Conservation (phyloP, 1,284 basidiomycete species). For the Apiotrichum brassicae region DNA sequence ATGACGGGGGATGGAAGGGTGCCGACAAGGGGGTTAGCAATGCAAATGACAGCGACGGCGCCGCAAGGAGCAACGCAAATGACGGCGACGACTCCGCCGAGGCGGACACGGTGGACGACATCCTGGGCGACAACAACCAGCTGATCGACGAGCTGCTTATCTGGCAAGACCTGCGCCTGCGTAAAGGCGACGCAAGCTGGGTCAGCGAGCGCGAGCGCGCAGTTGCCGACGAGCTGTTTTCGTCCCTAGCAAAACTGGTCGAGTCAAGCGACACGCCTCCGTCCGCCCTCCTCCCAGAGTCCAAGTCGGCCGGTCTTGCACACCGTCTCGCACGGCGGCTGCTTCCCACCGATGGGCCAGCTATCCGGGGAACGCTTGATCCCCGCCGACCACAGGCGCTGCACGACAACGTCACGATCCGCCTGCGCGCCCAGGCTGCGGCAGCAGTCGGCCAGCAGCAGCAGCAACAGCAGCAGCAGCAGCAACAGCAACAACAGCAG, state of each 20-base stretch:
- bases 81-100: conserved; percentile 9
- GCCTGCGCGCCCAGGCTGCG: conserved; percentile 9
- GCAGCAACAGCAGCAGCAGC: not conserved
- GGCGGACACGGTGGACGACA: conserved; percentile 18
- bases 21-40: no score
- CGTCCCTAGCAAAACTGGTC: conserved; percentile 27
- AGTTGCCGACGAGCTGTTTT: conserved; percentile 31
- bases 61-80: not conserved
- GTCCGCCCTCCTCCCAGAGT: conserved; percentile 5
- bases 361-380: conserved; percentile 38
- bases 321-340: conserved; percentile 23
- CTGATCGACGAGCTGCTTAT: conserved; percentile 34
- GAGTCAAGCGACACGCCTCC: conserved; percentile 7
- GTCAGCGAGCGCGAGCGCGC: conserved; percentile 28
- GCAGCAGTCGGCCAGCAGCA: conserved; percentile 10
- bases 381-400: conserved; percentile 35
- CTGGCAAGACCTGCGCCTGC: conserved; percentile 34
- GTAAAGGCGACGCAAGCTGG: conserved; percentile 18
- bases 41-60: not conserved
- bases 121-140: conserved; percentile 27
- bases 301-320: conserved; percentile 23
- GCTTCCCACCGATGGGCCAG: conserved; percentile 19
- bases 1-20: conserved; percentile 8
- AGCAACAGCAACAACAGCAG: not conserved
- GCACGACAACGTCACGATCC: conserved; percentile 27